Percentiles rank a stretch among this genome's conserved stretches.
Conservation (phyloP, 768 basidiomycete genomes). For the Amanita thiersii region DNA sequence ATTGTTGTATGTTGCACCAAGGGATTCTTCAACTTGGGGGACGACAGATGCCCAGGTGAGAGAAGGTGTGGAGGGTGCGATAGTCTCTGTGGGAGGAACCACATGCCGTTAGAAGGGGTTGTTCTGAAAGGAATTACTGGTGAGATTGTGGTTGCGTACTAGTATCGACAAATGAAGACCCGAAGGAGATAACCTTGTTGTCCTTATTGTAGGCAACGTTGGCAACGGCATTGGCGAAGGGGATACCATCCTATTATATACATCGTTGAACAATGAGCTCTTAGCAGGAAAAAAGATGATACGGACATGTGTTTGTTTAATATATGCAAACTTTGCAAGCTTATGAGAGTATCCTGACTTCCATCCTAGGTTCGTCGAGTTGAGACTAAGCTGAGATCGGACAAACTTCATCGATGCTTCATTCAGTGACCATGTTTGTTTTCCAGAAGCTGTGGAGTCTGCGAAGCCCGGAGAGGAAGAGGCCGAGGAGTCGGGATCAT, state of each 20-base stretch:
- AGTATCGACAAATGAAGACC: constrained; percentile 23
- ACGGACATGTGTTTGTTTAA: constrained; percentile 16
- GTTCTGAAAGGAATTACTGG: background rate
- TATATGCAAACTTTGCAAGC: constrained; percentile 14
- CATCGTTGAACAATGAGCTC: background rate
- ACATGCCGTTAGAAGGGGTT: background rate
- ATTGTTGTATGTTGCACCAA: constrained; percentile 30
- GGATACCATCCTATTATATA: constrained; percentile 19
- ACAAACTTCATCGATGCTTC: constrained; percentile 9
- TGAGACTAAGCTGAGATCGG: constrained; percentile 8
- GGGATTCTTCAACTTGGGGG: constrained; percentile 23
- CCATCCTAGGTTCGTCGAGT: constrained; percentile 1
- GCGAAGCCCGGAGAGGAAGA: background rate
- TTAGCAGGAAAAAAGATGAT: background rate
- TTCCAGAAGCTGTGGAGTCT: background rate
- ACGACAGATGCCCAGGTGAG: constrained; percentile 28
- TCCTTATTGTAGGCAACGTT: constrained; percentile 23
- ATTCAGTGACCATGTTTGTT: constrained; percentile 3
- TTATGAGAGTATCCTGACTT: constrained; percentile 12
- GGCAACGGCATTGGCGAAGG: constrained; percentile 28
- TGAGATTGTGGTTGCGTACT: constrained; percentile 20
- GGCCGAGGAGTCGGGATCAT: background rate
- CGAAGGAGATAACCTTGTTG: constrained; percentile 23
- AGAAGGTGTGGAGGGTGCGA: constrained; percentile 30
- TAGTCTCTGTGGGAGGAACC: constrained; percentile 13